Percentiles rank a stretch among this genome's conserved stretches.
Evolutionary conservation across 352 stramenopile species (phyloP).

Genomic region (Blastocystis sp.): DNA sequence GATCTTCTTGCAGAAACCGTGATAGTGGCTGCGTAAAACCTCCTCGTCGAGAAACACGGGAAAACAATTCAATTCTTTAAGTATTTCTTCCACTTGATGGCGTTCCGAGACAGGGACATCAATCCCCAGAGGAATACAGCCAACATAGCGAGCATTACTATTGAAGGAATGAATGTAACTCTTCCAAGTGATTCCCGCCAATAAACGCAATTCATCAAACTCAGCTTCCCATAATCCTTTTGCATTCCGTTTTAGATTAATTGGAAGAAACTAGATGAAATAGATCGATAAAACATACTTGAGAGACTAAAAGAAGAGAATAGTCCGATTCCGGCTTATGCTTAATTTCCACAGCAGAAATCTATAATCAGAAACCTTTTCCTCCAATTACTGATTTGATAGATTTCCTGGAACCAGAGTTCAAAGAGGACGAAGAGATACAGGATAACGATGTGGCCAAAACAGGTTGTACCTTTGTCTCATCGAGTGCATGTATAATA

Average conservation of each 20-base stretch:
- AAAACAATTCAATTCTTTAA: constrained; percentile 79
- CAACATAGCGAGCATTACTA: constrained; percentile 43
- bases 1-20: constrained; percentile 92
- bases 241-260: constrained; percentile 9
- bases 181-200: constrained; percentile 51
- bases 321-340: not conserved
- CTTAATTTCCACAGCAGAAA: not conserved
- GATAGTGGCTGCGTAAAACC: constrained; percentile 72
- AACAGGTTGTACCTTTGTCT: constrained; percentile 35
- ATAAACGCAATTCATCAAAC: constrained; percentile 44
- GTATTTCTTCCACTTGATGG: constrained; percentile 67
- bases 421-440: not conserved
- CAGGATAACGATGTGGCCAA: not conserved
- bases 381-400: not conserved
- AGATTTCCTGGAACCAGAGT: not conserved
- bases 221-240: constrained; percentile 28
- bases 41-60: constrained; percentile 84
- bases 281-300: not conserved
- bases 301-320: constrained; percentile 42
- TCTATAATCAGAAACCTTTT: not conserved
- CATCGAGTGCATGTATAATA: constrained; percentile 46
- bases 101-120: constrained; percentile 74
- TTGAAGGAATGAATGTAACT: constrained; percentile 40
- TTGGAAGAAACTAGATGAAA: constrained; percentile 38
- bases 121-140: constrained; percentile 65